phyloP scores from a whole-genome alignment of 495 filamentous ascomycete genomes.

The Hypomontagnella submonticulosa region DNA sequence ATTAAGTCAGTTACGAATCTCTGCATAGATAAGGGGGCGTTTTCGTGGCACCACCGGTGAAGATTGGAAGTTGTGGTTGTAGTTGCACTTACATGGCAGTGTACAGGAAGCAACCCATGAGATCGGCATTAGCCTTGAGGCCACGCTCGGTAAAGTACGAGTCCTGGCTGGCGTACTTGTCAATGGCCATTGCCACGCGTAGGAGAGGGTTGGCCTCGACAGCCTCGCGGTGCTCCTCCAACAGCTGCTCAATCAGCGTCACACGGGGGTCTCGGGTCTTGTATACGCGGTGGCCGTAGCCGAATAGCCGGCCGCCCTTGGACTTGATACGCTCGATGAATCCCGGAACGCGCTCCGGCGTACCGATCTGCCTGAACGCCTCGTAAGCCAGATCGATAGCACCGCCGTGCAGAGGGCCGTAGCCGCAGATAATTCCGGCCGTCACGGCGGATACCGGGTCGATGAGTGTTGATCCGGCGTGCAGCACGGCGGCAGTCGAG shows the following conservation, averaged over 20 bases:
- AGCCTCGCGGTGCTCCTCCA: conserved; percentile 55
- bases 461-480: conserved; percentile 56
- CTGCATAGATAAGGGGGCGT: conserved; percentile 1
- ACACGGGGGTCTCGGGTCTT: conserved; percentile 64
- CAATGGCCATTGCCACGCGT: conserved; percentile 62
- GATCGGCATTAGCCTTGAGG: conserved; percentile 67
- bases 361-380: conserved; percentile 59
- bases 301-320: conserved; percentile 64
- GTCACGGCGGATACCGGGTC: conserved; percentile 53
- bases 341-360: conserved; percentile 56
- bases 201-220: conserved; percentile 56
- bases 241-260: conserved; percentile 58
- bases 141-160: conserved; percentile 62
- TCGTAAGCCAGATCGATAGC: conserved; percentile 67
- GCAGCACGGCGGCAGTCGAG: conserved; percentile 63
- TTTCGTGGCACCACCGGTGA: neutral
- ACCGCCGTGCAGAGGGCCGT: conserved; percentile 68
- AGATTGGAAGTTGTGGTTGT: neutral
- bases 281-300: conserved; percentile 70
- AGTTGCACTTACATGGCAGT: conserved; percentile 56
- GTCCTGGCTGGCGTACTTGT: conserved; percentile 60
- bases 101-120: conserved; percentile 68
- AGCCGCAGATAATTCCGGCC: conserved; percentile 59
- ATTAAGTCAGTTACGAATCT: conserved; percentile 12
- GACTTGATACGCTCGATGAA: conserved; percentile 64